Conservation (phyloP, 805 yeast genomes). For the Jamesozyma hellenica region DNA sequence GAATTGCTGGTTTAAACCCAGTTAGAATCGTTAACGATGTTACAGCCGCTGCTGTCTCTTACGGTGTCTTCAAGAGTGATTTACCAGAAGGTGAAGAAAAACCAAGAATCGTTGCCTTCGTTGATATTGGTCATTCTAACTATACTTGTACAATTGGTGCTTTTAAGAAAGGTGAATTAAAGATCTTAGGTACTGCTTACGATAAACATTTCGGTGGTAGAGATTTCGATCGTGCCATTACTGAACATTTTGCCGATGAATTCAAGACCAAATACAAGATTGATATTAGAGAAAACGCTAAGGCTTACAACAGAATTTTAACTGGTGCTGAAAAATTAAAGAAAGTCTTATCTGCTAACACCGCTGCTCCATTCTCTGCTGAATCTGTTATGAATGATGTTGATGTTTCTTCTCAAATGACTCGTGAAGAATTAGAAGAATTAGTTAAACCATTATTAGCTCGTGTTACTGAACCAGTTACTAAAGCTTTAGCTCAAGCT, state of each 20-base stretch:
- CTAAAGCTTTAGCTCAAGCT: constrained; percentile 72
- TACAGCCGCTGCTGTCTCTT: constrained; percentile 98
- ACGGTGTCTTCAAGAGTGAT: constrained; percentile 96
- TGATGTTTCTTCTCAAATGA: constrained; percentile 81
- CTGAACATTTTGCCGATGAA: constrained; percentile 89
- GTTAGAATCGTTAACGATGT: constrained; percentile 95
- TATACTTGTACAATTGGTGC: constrained; percentile 84
- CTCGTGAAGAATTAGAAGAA: constrained; percentile 89
- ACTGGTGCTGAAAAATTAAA: constrained; percentile 87
- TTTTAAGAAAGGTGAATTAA: constrained; percentile 92
- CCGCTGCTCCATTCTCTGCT: constrained; percentile 85
- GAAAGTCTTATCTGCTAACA: constrained; percentile 93
- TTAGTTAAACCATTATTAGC: constrained; percentile 72
- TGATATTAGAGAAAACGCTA: constrained; percentile 81
- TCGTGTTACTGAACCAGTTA: constrained; percentile 68
- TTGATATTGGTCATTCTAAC: constrained; percentile 95
- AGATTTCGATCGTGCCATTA: constrained; percentile 86
- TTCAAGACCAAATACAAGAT: constrained; percentile 88
- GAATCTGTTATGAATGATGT: constrained; percentile 97
- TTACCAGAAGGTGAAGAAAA: constrained; percentile 76
- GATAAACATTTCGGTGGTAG: constrained; percentile 98
- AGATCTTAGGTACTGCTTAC: constrained; percentile 81
- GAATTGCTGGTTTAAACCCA: constrained; percentile 94
- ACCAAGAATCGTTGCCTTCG: constrained; percentile 81
- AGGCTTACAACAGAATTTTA: constrained; percentile 89